These are phyloP conservation scores for Linnemannia hyalina DNA, from an alignment of 192 early-diverging fungal species.

Conservation along the genomic window DNA sequence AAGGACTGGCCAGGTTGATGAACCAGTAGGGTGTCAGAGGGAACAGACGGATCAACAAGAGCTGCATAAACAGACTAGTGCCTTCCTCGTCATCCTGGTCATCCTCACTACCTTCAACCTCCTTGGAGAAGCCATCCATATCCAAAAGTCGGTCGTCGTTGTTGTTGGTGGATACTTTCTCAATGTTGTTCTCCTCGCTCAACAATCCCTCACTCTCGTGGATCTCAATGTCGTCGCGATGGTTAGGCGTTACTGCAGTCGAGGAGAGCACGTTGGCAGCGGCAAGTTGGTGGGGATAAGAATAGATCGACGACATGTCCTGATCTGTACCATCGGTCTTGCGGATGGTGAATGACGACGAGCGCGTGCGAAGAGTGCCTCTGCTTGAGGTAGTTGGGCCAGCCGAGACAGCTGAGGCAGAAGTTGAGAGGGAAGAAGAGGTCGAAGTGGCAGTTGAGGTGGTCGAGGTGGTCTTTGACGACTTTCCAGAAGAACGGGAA, in stretches of 20 bases:
- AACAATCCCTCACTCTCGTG: slow-evolving; percentile 38
- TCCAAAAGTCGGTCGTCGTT: background rate
- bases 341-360: slow-evolving; percentile 34
- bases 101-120: slow-evolving; percentile 4
- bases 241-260: background rate
- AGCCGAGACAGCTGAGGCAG: background rate
- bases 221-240: slow-evolving; percentile 25
- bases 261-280: background rate
- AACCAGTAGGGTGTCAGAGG: slow-evolving; percentile 72
- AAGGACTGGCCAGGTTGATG: slow-evolving; percentile 64
- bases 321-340: slow-evolving; percentile 6
- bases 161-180: background rate
- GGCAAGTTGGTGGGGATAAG: background rate
- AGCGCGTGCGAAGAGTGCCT: slow-evolving; percentile 34
- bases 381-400: background rate
- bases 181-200: slow-evolving; percentile 4
- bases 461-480: background rate
- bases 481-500: slow-evolving; percentile 3
- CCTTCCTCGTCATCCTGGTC: slow-evolving; percentile 43
- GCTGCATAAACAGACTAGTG: slow-evolving; percentile 62
- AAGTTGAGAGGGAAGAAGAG: slow-evolving; percentile 5
- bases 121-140: background rate
- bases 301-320: slow-evolving; percentile 13
- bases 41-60: slow-evolving; percentile 65
- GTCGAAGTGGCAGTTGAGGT: slow-evolving; percentile 33